phyloP scores from a whole-genome alignment of 2,329 filamentous ascomycete genomes.

The Aureobasidium namibiae region DNA sequence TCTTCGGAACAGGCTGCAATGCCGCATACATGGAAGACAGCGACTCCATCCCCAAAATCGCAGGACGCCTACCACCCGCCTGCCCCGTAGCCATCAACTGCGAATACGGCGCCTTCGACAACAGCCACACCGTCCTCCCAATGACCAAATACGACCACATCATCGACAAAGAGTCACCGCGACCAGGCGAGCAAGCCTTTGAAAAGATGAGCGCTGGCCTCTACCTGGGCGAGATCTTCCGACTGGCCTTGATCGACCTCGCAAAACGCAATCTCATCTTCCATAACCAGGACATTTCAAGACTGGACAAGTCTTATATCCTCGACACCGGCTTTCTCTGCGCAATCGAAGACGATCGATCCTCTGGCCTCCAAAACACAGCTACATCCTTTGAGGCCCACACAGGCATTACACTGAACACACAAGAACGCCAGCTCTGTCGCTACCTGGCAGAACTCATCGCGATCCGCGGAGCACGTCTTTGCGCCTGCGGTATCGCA shows the following conservation, averaged over 20 bases:
- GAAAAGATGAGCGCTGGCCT: conserved; percentile 97
- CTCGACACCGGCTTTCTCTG: conserved; percentile 89
- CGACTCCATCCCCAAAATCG: conserved; percentile 75
- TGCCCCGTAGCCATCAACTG: conserved; percentile 95
- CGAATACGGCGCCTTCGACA: conserved; percentile 96
- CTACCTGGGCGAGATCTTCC: conserved; percentile 92
- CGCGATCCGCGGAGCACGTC: conserved; percentile 27
- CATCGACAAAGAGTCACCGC: conserved; percentile 85
- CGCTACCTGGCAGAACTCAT: conserved; percentile 26
- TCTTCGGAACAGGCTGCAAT: conserved; percentile 91
- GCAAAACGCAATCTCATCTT: conserved; percentile 73
- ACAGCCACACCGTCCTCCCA: conserved; percentile 82
- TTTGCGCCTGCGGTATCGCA: conserved; percentile 31
- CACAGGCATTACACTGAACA: conserved; percentile 19
- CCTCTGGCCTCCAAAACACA: conserved; percentile 18
- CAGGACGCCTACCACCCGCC: conserved; percentile 66
- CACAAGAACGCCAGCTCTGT: conserved; percentile 23
- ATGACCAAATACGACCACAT: conserved; percentile 77
- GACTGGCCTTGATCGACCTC: conserved; percentile 74
- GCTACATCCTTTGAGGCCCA: conserved; percentile 19
- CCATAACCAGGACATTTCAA: conserved; percentile 64
- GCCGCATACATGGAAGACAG: conserved; percentile 87
- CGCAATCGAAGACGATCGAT: conserved; percentile 62
- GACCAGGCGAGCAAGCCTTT: conserved; percentile 88
- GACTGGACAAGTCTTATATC: conserved; percentile 72